A percentile compares a stretch with the other conserved stretches of the same genome.
Conservation (phyloP, 2,329 filamentous ascomycete species). For the Colletotrichum phormii region DNA sequence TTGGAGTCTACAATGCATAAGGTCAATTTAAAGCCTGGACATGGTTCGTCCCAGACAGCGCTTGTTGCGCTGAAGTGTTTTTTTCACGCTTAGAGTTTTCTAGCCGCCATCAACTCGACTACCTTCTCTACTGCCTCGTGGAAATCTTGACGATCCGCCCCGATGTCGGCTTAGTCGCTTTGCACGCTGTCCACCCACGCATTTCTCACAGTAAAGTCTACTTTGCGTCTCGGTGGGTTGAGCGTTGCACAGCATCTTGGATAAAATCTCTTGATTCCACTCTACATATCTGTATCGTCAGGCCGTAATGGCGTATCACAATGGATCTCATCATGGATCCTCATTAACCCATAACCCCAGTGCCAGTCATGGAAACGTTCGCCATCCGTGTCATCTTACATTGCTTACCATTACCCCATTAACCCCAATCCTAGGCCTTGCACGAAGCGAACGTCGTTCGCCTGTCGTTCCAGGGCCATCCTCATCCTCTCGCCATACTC, state of each 20-base stretch:
- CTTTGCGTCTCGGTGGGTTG: not conserved
- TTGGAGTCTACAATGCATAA: slow-evolving; percentile 6
- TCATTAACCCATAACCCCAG: not conserved
- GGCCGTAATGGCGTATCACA: not conserved
- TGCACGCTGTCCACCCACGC: not conserved
- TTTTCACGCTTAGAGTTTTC: slow-evolving; percentile 12
- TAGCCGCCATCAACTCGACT: not conserved
- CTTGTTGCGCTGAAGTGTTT: slow-evolving; percentile 4
- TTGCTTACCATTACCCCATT: slow-evolving; percentile 5
- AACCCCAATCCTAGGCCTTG: slow-evolving; percentile 64
- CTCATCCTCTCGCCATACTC: slow-evolving; percentile 79
- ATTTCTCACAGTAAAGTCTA: not conserved
- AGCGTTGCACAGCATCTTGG: not conserved
- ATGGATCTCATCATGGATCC: not conserved
- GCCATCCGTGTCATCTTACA: not conserved
- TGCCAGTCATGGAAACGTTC: not conserved
- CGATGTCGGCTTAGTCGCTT: not conserved
- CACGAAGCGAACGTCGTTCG: slow-evolving; percentile 82
- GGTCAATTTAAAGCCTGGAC: slow-evolving; percentile 26
- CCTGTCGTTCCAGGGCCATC: slow-evolving; percentile 79
- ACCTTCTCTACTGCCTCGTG: not conserved
- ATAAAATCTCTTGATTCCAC: not conserved
- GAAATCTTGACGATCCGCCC: not conserved
- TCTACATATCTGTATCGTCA: not conserved
- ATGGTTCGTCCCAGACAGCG: slow-evolving; percentile 32